Conservation (phyloP, 352 stramenopile species). For the Phytophthora brassicae region DNA sequence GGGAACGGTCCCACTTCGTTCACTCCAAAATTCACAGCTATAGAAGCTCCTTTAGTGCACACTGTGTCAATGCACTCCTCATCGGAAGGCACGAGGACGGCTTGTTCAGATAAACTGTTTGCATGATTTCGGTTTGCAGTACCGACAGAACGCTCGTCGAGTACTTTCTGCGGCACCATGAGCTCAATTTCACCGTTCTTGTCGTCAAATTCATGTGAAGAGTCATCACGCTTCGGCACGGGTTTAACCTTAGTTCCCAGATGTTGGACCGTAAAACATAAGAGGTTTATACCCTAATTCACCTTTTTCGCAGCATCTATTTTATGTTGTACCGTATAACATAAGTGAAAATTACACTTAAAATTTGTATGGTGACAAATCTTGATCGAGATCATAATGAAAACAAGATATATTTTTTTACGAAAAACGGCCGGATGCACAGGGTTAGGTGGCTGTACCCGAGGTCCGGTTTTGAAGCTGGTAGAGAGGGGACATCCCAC, state of each 20-base stretch:
- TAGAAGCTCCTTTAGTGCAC: no score
- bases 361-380: background rate
- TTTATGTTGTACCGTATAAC: background rate
- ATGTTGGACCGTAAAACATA: conserved; percentile 12
- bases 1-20: no score
- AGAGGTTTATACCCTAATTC: conserved; percentile 3
- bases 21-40: no score
- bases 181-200: no score
- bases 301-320: background rate
- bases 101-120: no score
- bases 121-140: no score
- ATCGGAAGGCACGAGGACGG: no score
- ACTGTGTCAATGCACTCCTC: no score
- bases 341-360: background rate
- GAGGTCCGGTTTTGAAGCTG: background rate
- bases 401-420: background rate
- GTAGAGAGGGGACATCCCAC: background rate
- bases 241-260: conserved; percentile 16
- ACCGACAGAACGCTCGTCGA: no score
- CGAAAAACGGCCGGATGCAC: background rate
- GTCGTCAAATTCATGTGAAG: no score
- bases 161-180: no score
- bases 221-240: no score
- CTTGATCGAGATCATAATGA: background rate
- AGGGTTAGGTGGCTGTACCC: background rate